A percentile compares a stretch with the other conserved stretches of the same genome.
Evolutionary conservation across 1,284 basidiomycete species (phyloP).

Genomic region (Cerioporus squamosus): DNA sequence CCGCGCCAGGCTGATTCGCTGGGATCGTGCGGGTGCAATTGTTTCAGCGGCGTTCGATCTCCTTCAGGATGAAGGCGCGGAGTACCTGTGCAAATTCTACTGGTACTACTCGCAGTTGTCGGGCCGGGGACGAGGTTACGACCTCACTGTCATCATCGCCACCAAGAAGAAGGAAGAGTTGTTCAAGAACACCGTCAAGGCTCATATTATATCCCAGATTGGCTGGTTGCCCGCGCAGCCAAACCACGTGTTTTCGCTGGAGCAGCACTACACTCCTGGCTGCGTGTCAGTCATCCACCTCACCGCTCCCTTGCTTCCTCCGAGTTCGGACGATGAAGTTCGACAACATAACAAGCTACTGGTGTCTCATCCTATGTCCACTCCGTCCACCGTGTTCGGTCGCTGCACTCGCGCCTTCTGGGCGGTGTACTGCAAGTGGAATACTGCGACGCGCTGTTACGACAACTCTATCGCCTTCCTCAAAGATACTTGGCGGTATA

Average conservation of each 20-base stretch:
- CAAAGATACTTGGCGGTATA: constrained; percentile 19
- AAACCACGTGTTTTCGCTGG: not conserved
- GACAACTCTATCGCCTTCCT: constrained; percentile 1
- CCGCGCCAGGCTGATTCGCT: constrained; percentile 31
- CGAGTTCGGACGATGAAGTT: no score
- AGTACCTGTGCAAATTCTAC: constrained; percentile 14
- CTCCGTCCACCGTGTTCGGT: constrained; percentile 5
- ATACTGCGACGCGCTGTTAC: not conserved
- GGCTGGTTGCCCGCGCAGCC: not conserved
- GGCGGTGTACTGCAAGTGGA: constrained; percentile 5
- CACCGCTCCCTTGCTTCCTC: no score
- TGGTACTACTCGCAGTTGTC: constrained; percentile 15
- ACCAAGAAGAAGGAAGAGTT: not conserved
- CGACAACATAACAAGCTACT: not conserved
- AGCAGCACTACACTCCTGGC: constrained; percentile 1
- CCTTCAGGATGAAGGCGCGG: not conserved
- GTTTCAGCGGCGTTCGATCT: constrained; percentile 12
- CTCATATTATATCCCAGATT: constrained; percentile 6
- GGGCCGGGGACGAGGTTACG: constrained; percentile 9
- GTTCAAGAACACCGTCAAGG: not conserved
- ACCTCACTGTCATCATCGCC: constrained; percentile 5
- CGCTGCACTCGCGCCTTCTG: constrained; percentile 16
- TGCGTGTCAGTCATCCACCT: not conserved
- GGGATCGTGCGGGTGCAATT: constrained; percentile 33
- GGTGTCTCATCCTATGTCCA: constrained; percentile 7